These are phyloP conservation scores for Pleurotus ostreatus DNA, from an alignment of 768 basidiomycete species.

Conservation along the genomic window DNA sequence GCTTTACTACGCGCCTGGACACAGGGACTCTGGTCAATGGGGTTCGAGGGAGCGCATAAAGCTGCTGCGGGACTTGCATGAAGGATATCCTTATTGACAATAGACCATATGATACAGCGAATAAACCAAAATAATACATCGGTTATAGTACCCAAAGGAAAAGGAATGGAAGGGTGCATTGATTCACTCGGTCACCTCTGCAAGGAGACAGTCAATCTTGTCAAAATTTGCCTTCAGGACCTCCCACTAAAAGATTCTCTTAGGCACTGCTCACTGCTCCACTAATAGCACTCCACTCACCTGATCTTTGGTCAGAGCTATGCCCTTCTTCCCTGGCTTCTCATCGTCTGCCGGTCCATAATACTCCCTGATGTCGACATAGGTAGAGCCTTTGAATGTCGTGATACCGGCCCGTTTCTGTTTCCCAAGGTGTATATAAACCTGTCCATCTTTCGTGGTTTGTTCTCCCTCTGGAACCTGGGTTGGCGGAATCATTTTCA, in stretches of 20 bases:
- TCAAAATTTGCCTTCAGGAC: constrained; percentile 38
- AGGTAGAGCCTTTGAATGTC: constrained; percentile 40
- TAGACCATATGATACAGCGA: background rate
- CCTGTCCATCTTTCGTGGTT: constrained; percentile 31
- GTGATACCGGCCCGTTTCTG: constrained; percentile 62
- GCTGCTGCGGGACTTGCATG: constrained; percentile 66
- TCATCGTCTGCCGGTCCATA: constrained; percentile 50
- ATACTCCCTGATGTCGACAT: constrained; percentile 75
- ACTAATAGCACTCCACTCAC: constrained; percentile 26
- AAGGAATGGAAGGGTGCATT: background rate
- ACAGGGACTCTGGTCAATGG: constrained; percentile 53
- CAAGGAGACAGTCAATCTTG: constrained; percentile 52
- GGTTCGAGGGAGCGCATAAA: constrained; percentile 61
- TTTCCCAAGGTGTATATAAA: constrained; percentile 70
- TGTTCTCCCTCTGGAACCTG: background rate
- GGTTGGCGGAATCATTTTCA: too few species aligned
- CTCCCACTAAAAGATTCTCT: constrained; percentile 44
- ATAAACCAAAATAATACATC: background rate
- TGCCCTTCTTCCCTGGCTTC: constrained; percentile 82
- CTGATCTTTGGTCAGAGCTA: constrained; percentile 63
- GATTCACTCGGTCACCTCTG: constrained; percentile 27
- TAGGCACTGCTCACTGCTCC: background rate
- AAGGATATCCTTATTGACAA: background rate
- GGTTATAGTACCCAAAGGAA: background rate
- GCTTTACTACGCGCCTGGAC: constrained; percentile 61